Conservation (phyloP, 441 rosid species). For the Aleurites moluccanus region DNA sequence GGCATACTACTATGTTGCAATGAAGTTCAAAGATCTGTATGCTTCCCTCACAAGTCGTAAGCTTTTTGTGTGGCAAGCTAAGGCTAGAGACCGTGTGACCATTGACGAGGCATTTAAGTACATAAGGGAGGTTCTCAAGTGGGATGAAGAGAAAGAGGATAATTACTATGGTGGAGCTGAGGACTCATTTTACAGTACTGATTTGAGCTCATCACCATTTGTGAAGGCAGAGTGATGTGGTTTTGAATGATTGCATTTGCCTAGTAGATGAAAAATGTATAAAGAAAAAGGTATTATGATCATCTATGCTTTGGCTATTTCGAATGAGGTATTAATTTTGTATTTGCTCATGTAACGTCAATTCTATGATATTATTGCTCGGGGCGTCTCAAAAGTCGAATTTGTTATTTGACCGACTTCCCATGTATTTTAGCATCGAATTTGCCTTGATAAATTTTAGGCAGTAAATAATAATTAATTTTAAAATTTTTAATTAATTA, state of each 20-base stretch:
- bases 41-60: slow-evolving; percentile 70
- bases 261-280: slow-evolving; percentile 3
- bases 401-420: too few relatives aligned
- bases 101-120: slow-evolving; percentile 92
- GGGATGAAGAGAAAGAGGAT: slow-evolving; percentile 87
- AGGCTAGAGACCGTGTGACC: slow-evolving; percentile 73
- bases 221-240: slow-evolving; percentile 56
- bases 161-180: slow-evolving; percentile 68
- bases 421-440: too few relatives aligned
- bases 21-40: slow-evolving; percentile 95
- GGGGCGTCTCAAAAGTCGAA: background rate
- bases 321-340: slow-evolving; percentile 15
- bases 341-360: background rate
- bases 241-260: slow-evolving; percentile 2
- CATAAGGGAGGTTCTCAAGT: slow-evolving; percentile 87
- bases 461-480: too few relatives aligned
- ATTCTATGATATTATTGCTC: background rate
- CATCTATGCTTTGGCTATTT: background rate
- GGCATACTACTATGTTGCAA: slow-evolving; percentile 87
- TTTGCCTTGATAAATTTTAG: too few relatives aligned
- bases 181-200: slow-evolving; percentile 93
- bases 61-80: slow-evolving; percentile 92
- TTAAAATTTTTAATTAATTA: too few relatives aligned
- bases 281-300: background rate
- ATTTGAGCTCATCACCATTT: slow-evolving; percentile 86